phyloP scores from a whole-genome alignment of 352 stramenopile genomes.

The Globisporangium recalcitrans region DNA sequence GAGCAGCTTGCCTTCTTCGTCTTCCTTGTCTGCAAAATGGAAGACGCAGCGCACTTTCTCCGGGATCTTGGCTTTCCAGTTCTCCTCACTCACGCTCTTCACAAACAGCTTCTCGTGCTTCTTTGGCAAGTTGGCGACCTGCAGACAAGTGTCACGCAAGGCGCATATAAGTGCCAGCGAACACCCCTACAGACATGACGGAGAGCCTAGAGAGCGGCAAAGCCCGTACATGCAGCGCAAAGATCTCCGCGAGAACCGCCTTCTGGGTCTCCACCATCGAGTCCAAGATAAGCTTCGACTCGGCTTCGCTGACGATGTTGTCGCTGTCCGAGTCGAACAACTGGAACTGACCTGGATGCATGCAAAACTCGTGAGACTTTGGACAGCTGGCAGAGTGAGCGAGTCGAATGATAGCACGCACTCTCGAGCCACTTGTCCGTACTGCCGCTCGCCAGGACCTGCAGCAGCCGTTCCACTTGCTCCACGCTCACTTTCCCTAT shows the following conservation, averaged over 20 bases:
- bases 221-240: constrained; percentile 44
- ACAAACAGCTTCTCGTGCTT: constrained; percentile 50
- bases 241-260: constrained; percentile 51
- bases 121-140: constrained; percentile 62
- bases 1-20: constrained; percentile 47
- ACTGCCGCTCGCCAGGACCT: constrained; percentile 31
- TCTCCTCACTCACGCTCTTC: constrained; percentile 45
- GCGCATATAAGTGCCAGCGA: neutral
- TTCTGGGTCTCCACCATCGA: constrained; percentile 58
- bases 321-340: constrained; percentile 53
- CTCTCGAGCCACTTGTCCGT: constrained; percentile 40
- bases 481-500: constrained; percentile 37
- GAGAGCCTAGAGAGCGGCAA: neutral
- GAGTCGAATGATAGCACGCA: too few relatives aligned
- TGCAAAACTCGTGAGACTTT: constrained; percentile 1
- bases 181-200: too few relatives aligned
- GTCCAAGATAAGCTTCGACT: constrained; percentile 54
- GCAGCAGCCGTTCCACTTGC: constrained; percentile 40
- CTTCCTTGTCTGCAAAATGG: constrained; percentile 59
- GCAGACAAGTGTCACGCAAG: constrained; percentile 2
- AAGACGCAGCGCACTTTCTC: constrained; percentile 76
- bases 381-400: too few relatives aligned
- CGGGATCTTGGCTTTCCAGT: constrained; percentile 66
- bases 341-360: constrained; percentile 45
- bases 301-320: constrained; percentile 42